Conservation (phyloP, 345 rosid genomes). For the Gossypium raimondii region DNA sequence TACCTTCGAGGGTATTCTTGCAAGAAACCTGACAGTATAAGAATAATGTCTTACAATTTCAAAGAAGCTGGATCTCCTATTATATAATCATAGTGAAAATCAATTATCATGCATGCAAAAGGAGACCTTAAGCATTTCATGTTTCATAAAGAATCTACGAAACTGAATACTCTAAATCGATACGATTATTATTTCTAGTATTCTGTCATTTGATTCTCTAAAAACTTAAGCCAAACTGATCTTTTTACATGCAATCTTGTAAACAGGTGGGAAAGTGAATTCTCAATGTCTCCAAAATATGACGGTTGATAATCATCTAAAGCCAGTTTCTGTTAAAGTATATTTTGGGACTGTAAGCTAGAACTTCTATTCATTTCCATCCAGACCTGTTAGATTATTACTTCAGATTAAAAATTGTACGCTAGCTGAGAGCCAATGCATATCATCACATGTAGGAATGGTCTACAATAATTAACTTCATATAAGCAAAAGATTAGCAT, state of each 20-base stretch:
- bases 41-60: background rate
- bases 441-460: background rate
- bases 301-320: background rate
- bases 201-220: background rate
- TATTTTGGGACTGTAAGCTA: background rate
- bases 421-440: background rate
- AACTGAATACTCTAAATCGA: background rate
- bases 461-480: background rate
- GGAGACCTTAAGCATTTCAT: background rate
- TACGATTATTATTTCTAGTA: background rate
- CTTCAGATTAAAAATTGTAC: background rate
- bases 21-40: slow-evolving; percentile 62
- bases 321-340: background rate
- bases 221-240: background rate
- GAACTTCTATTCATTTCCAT: background rate
- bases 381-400: background rate
- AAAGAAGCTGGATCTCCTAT: background rate
- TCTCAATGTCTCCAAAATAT: background rate
- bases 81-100: background rate
- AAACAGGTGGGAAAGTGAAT: background rate
- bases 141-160: background rate
- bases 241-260: too few relatives aligned
- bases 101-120: background rate
- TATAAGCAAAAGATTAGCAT: background rate
- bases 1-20: slow-evolving; percentile 95